Evolutionary conservation across 176 grass and related monocot genomes (phyloP).

Genomic region (Aegilops longissima): DNA sequence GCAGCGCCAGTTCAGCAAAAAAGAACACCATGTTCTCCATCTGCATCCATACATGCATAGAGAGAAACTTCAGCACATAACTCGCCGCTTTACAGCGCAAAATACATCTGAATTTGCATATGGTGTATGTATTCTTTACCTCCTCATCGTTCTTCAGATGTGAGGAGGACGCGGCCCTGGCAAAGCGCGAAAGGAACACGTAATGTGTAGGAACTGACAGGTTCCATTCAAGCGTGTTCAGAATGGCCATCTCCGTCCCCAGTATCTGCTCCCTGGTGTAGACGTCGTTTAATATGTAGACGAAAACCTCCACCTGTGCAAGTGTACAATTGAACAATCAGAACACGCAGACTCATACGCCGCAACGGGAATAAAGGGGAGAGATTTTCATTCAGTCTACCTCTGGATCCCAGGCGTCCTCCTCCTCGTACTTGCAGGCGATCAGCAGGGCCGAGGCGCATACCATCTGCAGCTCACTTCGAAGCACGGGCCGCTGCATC

Average conservation of each 20-base stretch:
- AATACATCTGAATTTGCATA: too few species aligned
- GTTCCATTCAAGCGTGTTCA: conserved; percentile 93
- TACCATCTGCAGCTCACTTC: conserved; percentile 84
- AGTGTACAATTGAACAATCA: background rate
- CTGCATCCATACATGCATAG: conserved; percentile 31
- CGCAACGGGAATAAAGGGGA: background rate
- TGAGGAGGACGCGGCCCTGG: conserved; percentile 50
- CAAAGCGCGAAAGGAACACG: conserved; percentile 74
- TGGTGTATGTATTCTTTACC: background rate
- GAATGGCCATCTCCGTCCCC: conserved; percentile 72
- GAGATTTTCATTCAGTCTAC: conserved; percentile 29
- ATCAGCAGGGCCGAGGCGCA: conserved; percentile 82
- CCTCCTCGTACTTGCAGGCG: conserved; percentile 93
- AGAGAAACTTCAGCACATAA: background rate
- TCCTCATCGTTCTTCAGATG: conserved; percentile 48
- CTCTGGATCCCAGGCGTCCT: conserved; percentile 81
- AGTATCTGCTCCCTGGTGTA: conserved; percentile 86
- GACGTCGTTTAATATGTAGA: conserved; percentile 72
- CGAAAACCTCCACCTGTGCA: conserved; percentile 80
- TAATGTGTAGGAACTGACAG: conserved; percentile 90
- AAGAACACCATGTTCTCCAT: conserved; percentile 91
- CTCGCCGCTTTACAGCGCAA: too few species aligned
- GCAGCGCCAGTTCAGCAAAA: conserved; percentile 69
- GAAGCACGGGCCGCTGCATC: conserved; percentile 43
- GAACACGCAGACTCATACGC: background rate